Evolutionary conservation across 768 basidiomycete genomes (phyloP), one percentile per base, ranked within the genome.

Genomic region (Mrakia frigida): DNA sequence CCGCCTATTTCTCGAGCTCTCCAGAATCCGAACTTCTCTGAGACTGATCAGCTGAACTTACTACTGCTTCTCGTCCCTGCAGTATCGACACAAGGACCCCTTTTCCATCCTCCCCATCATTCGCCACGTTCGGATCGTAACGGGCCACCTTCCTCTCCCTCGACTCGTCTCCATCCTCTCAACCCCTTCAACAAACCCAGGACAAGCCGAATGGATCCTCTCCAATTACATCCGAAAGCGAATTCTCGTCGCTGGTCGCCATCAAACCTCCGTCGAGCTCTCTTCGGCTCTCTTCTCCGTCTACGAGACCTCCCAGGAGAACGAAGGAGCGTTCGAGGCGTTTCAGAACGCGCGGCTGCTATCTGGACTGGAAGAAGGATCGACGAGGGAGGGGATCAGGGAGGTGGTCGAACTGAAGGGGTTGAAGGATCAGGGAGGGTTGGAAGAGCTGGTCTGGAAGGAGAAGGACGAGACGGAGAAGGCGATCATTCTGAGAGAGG

Each of bases 131-230:
- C 65, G 65, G 3, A 68, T 68, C 39, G 65, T 68, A 6, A 39
- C 65, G 7, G 65, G 65, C 2, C 39, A 68, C 37, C 65, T 68
- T 25, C 65, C 65, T 37, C 65, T 68, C 23, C 65, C 35, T n/a
- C 65, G 65, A 3, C 65, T 68, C 65, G 65, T 39, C 21, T 68
- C 65, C 21, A 68, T 68, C 65, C 65, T 68, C 65, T 68, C 65
- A 2, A 68, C 65, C 1, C 37, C 65, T 39, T 39, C 65, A 9
- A 68, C 65, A 18, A 68, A 68, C 18, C 65, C 65, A 39, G 65
- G 65, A 0, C 65, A 68, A 68, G 65, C 65, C 33, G 65, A 68
- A n/a, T 68, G 65, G 65, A 39, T 68, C 14, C 37, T 68, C 18
- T 39, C 37, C 39, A 31, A 21, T 16, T 68, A 21, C 25, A 68